A percentile compares a stretch with the other conserved stretches of the same genome.
Conservation (phyloP, 2,329 filamentous ascomycete genomes). For the Ophiobolus disseminans region DNA sequence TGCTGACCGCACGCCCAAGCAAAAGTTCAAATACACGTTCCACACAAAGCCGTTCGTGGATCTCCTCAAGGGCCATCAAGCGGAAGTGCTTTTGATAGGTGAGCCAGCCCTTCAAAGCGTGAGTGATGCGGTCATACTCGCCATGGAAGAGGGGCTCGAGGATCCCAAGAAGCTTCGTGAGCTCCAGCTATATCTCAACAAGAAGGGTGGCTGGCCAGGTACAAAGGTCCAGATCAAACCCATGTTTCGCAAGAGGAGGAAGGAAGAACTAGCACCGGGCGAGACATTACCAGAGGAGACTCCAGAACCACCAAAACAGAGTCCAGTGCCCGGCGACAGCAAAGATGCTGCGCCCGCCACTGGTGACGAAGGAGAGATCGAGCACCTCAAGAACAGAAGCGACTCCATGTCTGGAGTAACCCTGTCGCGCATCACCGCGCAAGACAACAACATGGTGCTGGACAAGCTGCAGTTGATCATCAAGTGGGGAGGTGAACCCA, state of each 20-base stretch:
- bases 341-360: conserved; percentile 30
- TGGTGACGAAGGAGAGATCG: conserved; percentile 20
- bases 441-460: conserved; percentile 88
- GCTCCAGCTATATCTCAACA: conserved; percentile 84
- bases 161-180: conserved; percentile 85
- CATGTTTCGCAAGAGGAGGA: conserved; percentile 92
- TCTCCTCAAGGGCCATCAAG: conserved; percentile 90
- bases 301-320: conserved; percentile 31
- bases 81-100: conserved; percentile 93
- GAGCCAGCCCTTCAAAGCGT: conserved; percentile 90
- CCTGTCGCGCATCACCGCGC: conserved; percentile 91
- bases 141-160: conserved; percentile 79
- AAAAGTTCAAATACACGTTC: conserved; percentile 99
- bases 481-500: conserved; percentile 98
- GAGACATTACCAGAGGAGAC: conserved; percentile 39
- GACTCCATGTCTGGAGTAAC: conserved; percentile 90
- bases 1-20: conserved; percentile 95
- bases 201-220: conserved; percentile 92
- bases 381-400: conserved; percentile 54
- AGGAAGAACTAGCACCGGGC: conserved; percentile 60
- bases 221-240: conserved; percentile 99
- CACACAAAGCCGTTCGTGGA: conserved; percentile 96
- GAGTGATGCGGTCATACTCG: conserved; percentile 82
- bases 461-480: conserved; percentile 98
- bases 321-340: conserved; percentile 24